Conservation (phyloP, 2,329 filamentous ascomycete genomes). For the Trichoderma guizhouense region DNA sequence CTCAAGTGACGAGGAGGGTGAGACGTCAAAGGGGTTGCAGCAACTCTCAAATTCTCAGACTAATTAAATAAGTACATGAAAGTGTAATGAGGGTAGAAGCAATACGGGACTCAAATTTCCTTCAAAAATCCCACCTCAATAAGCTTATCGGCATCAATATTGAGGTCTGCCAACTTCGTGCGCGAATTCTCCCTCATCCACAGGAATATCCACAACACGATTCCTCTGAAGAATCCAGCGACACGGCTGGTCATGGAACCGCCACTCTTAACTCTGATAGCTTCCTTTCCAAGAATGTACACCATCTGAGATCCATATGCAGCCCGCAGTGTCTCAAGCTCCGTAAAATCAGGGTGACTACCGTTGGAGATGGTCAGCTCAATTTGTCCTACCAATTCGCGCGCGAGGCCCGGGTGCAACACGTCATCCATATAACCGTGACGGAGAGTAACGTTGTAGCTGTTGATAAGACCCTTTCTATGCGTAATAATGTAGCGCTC, state of each 20-base stretch:
- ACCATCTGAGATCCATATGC: slow-evolving; percentile 49
- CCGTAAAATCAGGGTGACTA: slow-evolving; percentile 30
- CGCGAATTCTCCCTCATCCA: slow-evolving; percentile 65
- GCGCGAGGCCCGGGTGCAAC: slow-evolving; percentile 59
- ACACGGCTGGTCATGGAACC: slow-evolving; percentile 30
- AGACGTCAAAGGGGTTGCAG: not conserved
- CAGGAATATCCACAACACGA: slow-evolving; percentile 54
- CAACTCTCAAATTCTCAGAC: not conserved
- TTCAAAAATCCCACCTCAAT: slow-evolving; percentile 69
- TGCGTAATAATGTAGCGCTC: slow-evolving; percentile 48
- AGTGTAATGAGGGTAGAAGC: not conserved
- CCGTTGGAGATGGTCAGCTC: slow-evolving; percentile 48
- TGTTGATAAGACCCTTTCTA: slow-evolving; percentile 51
- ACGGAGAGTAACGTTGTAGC: slow-evolving; percentile 66
- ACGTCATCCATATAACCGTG: slow-evolving; percentile 73
- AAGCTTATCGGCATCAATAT: slow-evolving; percentile 49
- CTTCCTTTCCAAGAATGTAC: slow-evolving; percentile 61
- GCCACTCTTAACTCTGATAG: slow-evolving; percentile 47
- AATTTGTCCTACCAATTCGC: slow-evolving; percentile 56
- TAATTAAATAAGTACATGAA: not conserved
- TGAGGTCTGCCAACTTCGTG: slow-evolving; percentile 62
- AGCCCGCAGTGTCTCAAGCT: slow-evolving; percentile 43
- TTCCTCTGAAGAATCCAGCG: slow-evolving; percentile 37
- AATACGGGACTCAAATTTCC: slow-evolving; percentile 47
- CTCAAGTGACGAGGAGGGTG: not conserved